Evolutionary conservation across 345 rosid species (phyloP), one percentile per base, ranked within the genome.

Genomic region (Corchorus olitorius): DNA sequence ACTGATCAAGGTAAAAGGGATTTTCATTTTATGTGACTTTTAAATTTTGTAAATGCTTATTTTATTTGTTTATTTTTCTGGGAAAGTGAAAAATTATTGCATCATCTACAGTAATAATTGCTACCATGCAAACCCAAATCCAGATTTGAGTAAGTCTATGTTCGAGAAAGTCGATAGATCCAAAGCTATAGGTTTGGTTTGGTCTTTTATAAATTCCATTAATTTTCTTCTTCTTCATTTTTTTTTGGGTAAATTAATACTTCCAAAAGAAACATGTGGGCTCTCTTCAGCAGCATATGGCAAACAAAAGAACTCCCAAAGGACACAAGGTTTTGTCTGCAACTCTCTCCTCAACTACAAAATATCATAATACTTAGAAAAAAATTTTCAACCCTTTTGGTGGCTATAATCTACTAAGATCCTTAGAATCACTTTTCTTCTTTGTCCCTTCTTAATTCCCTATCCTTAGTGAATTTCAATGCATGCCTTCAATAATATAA

Each of bases 241-340:
- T 1, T 20, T 20, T 58, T 16, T 2, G 4, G 43, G 43, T 39
- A 39, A 39, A 39, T 39, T 3, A 27, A 22, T 16, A 37, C 39
- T 78, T 59, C 35, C 33, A 27, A 39, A 61, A 84, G 86, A 82
- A 70, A 87, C 88, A 86, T 87, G 88, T 84, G 89, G 92, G 92
- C 92, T 87, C 89, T 86, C 80, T 27, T 27, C 53, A 63, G 87
- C 77, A 85, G 65, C 84, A 78, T 39, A 39, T 65, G 70, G 43
- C 39, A 9, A 63, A 35, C 46, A 60, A 46, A 61, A 14, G 3
- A 71, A 7, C 8, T 27, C 13, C 27, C 17, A 41, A 70, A 55
- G 74, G 74, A 55, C 75, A 66, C 81, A 70, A 20, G 68, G 63
- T 77, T 79, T 70, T 80, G 80, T 82, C 80, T 70, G 64, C 68